These are phyloP conservation scores for Pelargonium citronellum DNA, from an alignment of 441 rosid genomes.

Conservation along the genomic window DNA sequence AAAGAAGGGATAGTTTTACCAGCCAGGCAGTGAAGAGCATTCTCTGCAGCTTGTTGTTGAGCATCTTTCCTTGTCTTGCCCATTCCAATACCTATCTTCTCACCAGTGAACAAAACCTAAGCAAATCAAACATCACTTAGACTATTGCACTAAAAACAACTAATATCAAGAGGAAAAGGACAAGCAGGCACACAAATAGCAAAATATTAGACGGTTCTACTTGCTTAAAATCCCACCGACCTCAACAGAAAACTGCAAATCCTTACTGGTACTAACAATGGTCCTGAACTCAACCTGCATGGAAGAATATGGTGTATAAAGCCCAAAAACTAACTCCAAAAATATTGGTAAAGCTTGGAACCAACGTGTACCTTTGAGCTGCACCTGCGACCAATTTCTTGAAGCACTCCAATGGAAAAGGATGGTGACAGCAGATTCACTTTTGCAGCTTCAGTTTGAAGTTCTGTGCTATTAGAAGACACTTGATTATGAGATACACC, in stretches of 20 bases:
- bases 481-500: slow-evolving; percentile 49
- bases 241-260: slow-evolving; percentile 94
- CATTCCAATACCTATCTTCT: slow-evolving; percentile 96
- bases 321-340: not conserved
- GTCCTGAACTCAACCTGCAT: slow-evolving; percentile 82
- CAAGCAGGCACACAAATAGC: not conserved
- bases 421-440: slow-evolving; percentile 50
- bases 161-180: not conserved
- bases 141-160: not conserved
- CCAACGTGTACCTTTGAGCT: slow-evolving; percentile 57
- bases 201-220: not conserved
- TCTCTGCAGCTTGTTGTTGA: slow-evolving; percentile 96
- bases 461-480: slow-evolving; percentile 44
- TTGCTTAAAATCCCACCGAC: slow-evolving; percentile 32
- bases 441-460: slow-evolving; percentile 58
- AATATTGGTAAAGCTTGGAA: not conserved
- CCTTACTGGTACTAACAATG: slow-evolving; percentile 78
- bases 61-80: slow-evolving; percentile 97
- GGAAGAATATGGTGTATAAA: slow-evolving; percentile 13
- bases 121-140: slow-evolving; percentile 15
- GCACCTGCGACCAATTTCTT: slow-evolving; percentile 92
- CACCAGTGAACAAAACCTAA: slow-evolving; percentile 86
- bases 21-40: slow-evolving; percentile 82
- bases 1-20: slow-evolving; percentile 35
- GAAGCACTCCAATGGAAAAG: slow-evolving; percentile 71